phyloP scores from a whole-genome alignment of 2,329 filamentous ascomycete species.

The Verruconis gallopava region DNA sequence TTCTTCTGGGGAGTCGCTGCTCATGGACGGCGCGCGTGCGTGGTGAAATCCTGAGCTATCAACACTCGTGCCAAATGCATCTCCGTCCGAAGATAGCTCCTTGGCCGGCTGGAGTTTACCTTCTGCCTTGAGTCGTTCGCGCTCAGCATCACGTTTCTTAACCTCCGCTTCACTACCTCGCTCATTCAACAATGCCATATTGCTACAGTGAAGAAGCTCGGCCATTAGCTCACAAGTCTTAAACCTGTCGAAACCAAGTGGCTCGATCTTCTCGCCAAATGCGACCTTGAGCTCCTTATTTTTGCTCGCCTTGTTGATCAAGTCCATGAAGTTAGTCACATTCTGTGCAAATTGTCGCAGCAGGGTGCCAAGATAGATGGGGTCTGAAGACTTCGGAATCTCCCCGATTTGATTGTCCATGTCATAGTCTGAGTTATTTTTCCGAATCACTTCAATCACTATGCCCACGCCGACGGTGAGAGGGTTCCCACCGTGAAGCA shows the following conservation, averaged over 20 bases:
- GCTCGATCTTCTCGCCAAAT: slow-evolving; percentile 83
- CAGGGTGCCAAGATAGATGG: slow-evolving; percentile 87
- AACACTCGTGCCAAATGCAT: slow-evolving; percentile 38
- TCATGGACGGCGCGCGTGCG: slow-evolving; percentile 31
- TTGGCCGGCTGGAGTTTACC: slow-evolving; percentile 50
- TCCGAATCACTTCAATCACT: slow-evolving; percentile 94
- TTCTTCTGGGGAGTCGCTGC: slow-evolving; percentile 46
- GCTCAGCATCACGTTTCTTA: slow-evolving; percentile 62
- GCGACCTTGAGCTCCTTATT: slow-evolving; percentile 70
- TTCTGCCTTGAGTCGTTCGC: slow-evolving; percentile 64
- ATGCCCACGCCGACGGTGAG: slow-evolving; percentile 94
- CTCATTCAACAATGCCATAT: slow-evolving; percentile 94
- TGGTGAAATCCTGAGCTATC: slow-evolving; percentile 40
- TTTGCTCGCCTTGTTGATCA: slow-evolving; percentile 62
- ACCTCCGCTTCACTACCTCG: slow-evolving; percentile 80
- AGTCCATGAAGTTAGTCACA: slow-evolving; percentile 84
- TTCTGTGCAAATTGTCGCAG: slow-evolving; percentile 80
- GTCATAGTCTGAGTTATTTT: slow-evolving; percentile 99
- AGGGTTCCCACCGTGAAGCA: slow-evolving; percentile 87
- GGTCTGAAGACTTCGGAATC: slow-evolving; percentile 73
- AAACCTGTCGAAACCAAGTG: slow-evolving; percentile 91
- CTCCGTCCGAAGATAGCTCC: slow-evolving; percentile 43
- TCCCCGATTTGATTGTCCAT: slow-evolving; percentile 76
- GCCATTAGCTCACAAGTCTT: slow-evolving; percentile 99
- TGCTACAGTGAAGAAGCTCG: slow-evolving; percentile 91